Base-by-base conservation (phyloP, 345 rosid genomes). In the Arabidopsis suecica region DNA sequence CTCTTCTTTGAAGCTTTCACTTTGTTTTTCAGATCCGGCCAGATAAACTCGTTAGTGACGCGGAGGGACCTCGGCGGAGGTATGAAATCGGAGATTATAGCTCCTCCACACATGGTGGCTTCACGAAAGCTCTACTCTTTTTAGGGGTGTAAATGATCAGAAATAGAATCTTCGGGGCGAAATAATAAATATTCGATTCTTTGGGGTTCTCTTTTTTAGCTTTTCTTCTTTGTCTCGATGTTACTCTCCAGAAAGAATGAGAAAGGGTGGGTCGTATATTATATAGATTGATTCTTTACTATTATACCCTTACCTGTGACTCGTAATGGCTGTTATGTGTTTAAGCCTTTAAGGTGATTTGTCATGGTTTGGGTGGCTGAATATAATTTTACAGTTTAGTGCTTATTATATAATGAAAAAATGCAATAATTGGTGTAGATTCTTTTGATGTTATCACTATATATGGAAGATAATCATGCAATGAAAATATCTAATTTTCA, bases 101-200 rank as follows among this genome's bases (percentile, higher is more conserved):
- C 96, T 61, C 99, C 99, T 82, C 99, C 99, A 88, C 99, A 95
- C 99, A 95, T 95, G 88, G 68, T 71, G 51, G 58, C 63, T 67
- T 44, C 53, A 47, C 57, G 13, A 18, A 58, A 6, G 11, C n/a
- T 47, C 51, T n/a, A 13, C 37, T 37, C 32, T 60, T 40, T 20
- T 20, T 23, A 20, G 62, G 63, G 80, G 47, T 71, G 68, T 65
- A 16, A 14, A 65, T 65, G 60, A 16, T 48, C 3, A 4, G 10
- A 71, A 63, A 64, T 20, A 20, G 14, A 64, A 71, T 56, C 60
- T 65, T 68, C 1, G 61, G 65, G 79, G 67, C 67, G 7, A 68
- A 79, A 73, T 1, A 0, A 33, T 51, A 61, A 68, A 9, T 57
- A 56, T 57, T 47, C 2, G 30, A 58, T 61, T 49, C 64, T 73